Evolutionary conservation across 2,329 filamentous ascomycete genomes (phyloP).

Genomic region (Allantophomopsis lycopodina): DNA sequence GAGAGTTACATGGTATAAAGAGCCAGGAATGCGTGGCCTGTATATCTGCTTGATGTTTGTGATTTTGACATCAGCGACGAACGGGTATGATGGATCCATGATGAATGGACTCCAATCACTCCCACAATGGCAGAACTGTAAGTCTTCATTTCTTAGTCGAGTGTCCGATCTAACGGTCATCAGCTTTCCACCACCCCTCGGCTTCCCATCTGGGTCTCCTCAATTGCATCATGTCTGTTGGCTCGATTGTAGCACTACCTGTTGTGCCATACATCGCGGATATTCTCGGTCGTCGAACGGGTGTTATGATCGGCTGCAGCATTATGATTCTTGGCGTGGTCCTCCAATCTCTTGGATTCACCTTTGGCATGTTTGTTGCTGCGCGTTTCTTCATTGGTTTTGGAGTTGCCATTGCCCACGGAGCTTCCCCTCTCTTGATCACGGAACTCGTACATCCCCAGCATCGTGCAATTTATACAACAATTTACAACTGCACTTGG

Average conservation of each 20-base stretch:
- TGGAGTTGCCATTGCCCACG: conserved; percentile 17
- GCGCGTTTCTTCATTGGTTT: conserved; percentile 24
- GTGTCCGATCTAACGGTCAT: neutral
- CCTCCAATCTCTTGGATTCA: conserved; percentile 23
- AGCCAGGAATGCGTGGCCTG: conserved; percentile 40
- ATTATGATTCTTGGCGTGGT: conserved; percentile 30
- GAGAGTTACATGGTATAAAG: conserved; percentile 33
- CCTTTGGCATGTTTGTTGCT: conserved; percentile 27
- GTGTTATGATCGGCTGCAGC: conserved; percentile 29
- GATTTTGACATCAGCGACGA: conserved; percentile 32
- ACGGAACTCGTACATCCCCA: conserved; percentile 32
- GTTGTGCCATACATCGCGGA: conserved; percentile 33
- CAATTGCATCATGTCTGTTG: conserved; percentile 32
- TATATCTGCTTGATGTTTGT: conserved; percentile 30
- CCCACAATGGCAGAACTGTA: conserved; percentile 22
- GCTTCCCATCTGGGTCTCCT: conserved; percentile 26
- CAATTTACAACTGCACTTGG: conserved; percentile 31
- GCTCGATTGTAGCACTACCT: conserved; percentile 30
- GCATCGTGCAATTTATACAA: conserved; percentile 31
- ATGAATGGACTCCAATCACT: conserved; percentile 28
- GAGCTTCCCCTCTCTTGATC: conserved; percentile 20
- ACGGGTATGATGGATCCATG: conserved; percentile 34
- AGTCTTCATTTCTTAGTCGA: conserved; percentile 7
- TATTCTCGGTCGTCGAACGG: conserved; percentile 28
- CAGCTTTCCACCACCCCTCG: conserved; percentile 10